Base-by-base conservation (phyloP, 2,329 filamentous ascomycete species). In the Colletotrichum magnum region DNA sequence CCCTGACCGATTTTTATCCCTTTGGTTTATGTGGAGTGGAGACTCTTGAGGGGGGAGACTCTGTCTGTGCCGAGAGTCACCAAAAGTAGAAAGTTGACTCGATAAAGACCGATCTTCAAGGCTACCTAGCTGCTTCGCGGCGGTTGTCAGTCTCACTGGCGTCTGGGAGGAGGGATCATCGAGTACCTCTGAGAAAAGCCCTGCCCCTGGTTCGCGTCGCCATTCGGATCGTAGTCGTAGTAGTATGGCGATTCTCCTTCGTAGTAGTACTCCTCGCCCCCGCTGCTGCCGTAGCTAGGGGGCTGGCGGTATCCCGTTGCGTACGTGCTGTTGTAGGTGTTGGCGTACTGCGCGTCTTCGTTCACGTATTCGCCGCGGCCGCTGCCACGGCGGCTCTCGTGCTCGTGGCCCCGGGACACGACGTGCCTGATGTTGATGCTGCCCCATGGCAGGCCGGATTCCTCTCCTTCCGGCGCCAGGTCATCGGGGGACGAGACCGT, bases 371-470 rank as follows among this genome's bases (percentile, higher is more conserved):
- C 83, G 61, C 75, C 80, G 16, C 77, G 77, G 9, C 79, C 78
- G 72, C 82, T 83, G 68, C 82, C 82, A 9, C 81, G 81, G 39
- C 80, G 79, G 72, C 83, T 84, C 68, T 83, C 80, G 7, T 79
- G 79, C 72, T 87, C 86, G 74, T 87, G 85, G 53, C 87, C 87
- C 58, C 83, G 80, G 7, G 83, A 78, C 0, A 89, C 78, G 28
- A 88, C 81, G 72, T 86, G 84, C 47, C 82, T 85, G 79, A 94
- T 85, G 70, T 86, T 92, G 72, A 93, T 79, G 21, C 90, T 87
- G 43, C 92, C 92, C 92, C 92, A 94, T 0, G 92, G 92, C 3
- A 94, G 81, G 0, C 92, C 92, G 0, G 90, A 90, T 6, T 89
- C 82, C 3, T 89, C 83, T 13, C 87, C 84, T 57, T 87, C 85